These are phyloP conservation scores for Darksidea phi DNA, from an alignment of 495 filamentous ascomycete species.

Conservation along the genomic window DNA sequence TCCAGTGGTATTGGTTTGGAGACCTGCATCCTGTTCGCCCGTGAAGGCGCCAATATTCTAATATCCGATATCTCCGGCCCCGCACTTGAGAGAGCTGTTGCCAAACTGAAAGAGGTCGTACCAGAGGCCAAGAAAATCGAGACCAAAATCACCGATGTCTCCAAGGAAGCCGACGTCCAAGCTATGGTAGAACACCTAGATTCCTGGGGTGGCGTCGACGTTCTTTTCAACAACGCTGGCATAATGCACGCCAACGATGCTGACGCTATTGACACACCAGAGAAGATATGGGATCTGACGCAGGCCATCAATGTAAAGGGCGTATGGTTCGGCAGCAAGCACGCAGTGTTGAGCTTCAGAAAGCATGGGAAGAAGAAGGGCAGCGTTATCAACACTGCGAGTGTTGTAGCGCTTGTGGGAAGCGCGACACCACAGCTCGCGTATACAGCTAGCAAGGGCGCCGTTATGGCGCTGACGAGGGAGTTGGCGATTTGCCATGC, in stretches of 20 bases:
- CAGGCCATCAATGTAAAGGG: constrained; percentile 97
- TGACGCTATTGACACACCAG: constrained; percentile 79
- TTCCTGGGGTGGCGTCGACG: constrained; percentile 84
- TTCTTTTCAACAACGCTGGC: constrained; percentile 98
- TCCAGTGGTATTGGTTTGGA: constrained; percentile 91
- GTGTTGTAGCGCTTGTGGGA: constrained; percentile 87
- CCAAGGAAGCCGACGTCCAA: constrained; percentile 71
- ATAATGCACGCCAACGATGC: constrained; percentile 93
- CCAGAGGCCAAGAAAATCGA: constrained; percentile 61
- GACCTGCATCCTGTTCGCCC: constrained; percentile 85
- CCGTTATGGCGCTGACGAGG: constrained; percentile 69
- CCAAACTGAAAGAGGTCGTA: constrained; percentile 69
- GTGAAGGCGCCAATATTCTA: constrained; percentile 84
- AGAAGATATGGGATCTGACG: constrained; percentile 93
- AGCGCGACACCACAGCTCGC: constrained; percentile 93
- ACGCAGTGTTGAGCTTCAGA: constrained; percentile 81
- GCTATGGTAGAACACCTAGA: constrained; percentile 71
- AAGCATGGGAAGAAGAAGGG: constrained; percentile 72
- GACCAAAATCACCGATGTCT: constrained; percentile 61
- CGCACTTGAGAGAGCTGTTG: constrained; percentile 66
- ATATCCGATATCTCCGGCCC: constrained; percentile 79
- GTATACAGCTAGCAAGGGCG: constrained; percentile 94
- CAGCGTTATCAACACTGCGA: constrained; percentile 93
- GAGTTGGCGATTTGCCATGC: constrained; percentile 50
- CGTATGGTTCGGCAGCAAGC: constrained; percentile 95